These are phyloP conservation scores for Sporisorium exsertum DNA, from an alignment of 1,284 basidiomycete species.

Conservation along the genomic window DNA sequence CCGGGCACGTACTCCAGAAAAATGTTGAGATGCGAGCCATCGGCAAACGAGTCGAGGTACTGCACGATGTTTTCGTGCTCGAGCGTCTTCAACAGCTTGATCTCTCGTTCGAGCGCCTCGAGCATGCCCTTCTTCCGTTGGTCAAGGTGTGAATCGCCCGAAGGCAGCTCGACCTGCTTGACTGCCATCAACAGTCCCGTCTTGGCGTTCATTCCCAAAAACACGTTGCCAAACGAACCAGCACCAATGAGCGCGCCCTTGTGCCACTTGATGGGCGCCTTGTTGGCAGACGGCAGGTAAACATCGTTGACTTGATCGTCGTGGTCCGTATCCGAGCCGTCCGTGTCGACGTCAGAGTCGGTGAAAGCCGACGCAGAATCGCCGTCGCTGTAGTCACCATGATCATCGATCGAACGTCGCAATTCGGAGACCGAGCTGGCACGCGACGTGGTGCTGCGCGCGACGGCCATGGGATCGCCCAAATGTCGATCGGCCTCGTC, in stretches of 20 bases:
- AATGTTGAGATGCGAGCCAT: conserved; percentile 82
- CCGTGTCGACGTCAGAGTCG: conserved; percentile 35
- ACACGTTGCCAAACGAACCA: conserved; percentile 73
- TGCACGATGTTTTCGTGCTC: conserved; percentile 98
- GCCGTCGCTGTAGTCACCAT: conserved; percentile 38
- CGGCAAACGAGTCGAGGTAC: conserved; percentile 76
- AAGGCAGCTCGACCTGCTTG: conserved; percentile 96
- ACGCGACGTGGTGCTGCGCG: conserved; percentile 40
- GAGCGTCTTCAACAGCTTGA: conserved; percentile 92
- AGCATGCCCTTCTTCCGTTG: conserved; percentile 96
- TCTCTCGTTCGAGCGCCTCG: conserved; percentile 92
- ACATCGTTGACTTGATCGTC: conserved; percentile 23
- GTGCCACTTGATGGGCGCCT: conserved; percentile 90
- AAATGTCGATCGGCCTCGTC: conserved; percentile 56
- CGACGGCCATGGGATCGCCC: conserved; percentile 53
- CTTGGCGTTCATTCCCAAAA: conserved; percentile 95
- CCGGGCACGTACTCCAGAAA: conserved; percentile 99
- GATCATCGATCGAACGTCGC: conserved; percentile 58
- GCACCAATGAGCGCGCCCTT: conserved; percentile 97
- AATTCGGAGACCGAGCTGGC: conserved; percentile 49
- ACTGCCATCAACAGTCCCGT: conserved; percentile 97
- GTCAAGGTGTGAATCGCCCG: conserved; percentile 85
- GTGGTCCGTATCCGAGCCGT: conserved; percentile 37
- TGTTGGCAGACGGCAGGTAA: conserved; percentile 29
- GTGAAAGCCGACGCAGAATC: conserved; percentile 52